Conservation (phyloP, 352 stramenopile species). For the Stephanocyclus meneghinianus region DNA sequence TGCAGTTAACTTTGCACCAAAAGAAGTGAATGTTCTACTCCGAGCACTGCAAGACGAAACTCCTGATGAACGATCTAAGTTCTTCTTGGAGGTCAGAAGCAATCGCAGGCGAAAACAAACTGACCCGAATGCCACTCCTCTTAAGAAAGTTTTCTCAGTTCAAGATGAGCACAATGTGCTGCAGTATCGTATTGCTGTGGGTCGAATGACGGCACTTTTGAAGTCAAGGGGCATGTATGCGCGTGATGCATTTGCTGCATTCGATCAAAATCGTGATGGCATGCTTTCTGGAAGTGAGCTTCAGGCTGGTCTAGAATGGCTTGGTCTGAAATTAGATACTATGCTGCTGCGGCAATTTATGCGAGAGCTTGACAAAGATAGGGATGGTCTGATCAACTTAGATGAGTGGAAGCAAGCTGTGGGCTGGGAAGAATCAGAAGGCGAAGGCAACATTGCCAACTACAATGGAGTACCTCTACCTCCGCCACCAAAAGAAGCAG, state of each 20-base stretch:
- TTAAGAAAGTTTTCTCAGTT: constrained; percentile 96
- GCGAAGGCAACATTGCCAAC: constrained; percentile 60
- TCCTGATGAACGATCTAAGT: constrained; percentile 82
- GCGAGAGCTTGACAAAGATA: constrained; percentile 86
- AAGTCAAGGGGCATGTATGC: constrained; percentile 87
- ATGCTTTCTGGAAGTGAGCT: constrained; percentile 87
- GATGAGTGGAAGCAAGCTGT: constrained; percentile 90
- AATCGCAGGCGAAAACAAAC: constrained; percentile 93
- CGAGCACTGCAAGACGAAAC: constrained; percentile 84
- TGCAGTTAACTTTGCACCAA: constrained; percentile 95
- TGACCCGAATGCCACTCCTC: constrained; percentile 90
- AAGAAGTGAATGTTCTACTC: constrained; percentile 91
- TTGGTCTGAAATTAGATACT: constrained; percentile 83
- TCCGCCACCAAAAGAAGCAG: constrained; percentile 77
- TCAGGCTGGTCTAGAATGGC: constrained; percentile 86
- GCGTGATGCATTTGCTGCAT: constrained; percentile 87
- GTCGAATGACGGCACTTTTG: constrained; percentile 84
- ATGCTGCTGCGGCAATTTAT: constrained; percentile 85
- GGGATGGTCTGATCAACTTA: constrained; percentile 87
- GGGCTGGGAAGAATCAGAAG: constrained; percentile 81
- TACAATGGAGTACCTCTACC: constrained; percentile 79
- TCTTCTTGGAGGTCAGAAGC: constrained; percentile 88
- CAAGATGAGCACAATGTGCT: constrained; percentile 95
- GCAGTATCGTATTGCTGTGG: constrained; percentile 86
- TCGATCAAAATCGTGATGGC: constrained; percentile 87